A percentile compares a stretch with the other conserved stretches of the same genome.
phyloP scores from a whole-genome alignment of 129 eudicot species.

The Gnaphalium uliginosum region DNA sequence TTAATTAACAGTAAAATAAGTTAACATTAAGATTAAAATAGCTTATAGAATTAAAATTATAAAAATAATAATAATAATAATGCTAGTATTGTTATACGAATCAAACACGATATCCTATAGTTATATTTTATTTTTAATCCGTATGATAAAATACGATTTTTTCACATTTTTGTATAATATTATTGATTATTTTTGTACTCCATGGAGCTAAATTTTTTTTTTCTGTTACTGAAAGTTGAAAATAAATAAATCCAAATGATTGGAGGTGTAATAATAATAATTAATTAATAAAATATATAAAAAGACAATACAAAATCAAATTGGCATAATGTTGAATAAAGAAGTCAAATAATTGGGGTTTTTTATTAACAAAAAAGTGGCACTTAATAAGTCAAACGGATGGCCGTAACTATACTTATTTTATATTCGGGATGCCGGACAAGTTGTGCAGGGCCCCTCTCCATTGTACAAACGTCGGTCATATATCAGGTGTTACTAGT shows the following conservation, averaged over 20 bases:
- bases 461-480: not conserved
- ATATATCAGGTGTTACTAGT: not conserved
- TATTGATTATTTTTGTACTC: no score
- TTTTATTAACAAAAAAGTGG: not conserved
- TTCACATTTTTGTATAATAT: no score
- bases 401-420: not conserved
- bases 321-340: constrained; percentile 23
- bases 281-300: not conserved
- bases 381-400: constrained; percentile 32
- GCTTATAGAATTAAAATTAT: no score
- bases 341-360: constrained; percentile 19
- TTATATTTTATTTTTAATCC: no score
- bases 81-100: no score
- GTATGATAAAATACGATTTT: no score
- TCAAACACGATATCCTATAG: no score
- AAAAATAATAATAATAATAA: no score
- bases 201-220: no score
- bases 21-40: no score
- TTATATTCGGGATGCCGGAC: constrained; percentile 22
- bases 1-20: no score
- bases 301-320: constrained; percentile 25
- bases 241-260: constrained; percentile 19
- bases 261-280: constrained; percentile 11
- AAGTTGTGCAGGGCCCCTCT: constrained; percentile 9
- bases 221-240: not conserved